A percentile compares a stretch with the other conserved stretches of the same genome.
Evolutionary conservation across 1,284 basidiomycete genomes (phyloP).

Genomic region (Butyriboletus appendiculatus): DNA sequence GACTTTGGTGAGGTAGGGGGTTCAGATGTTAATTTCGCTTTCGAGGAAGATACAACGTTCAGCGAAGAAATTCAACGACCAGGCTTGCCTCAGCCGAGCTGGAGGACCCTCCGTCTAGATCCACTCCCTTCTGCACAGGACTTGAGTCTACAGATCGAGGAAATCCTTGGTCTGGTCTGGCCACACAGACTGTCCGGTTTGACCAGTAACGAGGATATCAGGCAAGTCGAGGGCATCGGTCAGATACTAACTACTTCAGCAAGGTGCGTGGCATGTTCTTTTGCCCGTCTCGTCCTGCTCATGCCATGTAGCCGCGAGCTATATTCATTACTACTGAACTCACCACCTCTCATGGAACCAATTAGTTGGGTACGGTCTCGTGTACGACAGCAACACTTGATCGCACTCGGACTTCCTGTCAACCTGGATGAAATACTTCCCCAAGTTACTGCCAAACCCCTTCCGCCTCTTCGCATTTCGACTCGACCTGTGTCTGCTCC

Average conservation of each 20-base stretch:
- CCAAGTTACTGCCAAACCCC: constrained; percentile 63
- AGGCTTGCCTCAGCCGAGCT: constrained; percentile 47
- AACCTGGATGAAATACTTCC: constrained; percentile 92
- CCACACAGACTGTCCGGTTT: constrained; percentile 48
- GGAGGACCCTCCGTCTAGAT: constrained; percentile 66
- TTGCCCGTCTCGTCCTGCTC: constrained; percentile 27
- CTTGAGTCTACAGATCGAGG: constrained; percentile 62
- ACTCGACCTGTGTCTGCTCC: constrained; percentile 82
- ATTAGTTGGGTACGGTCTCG: constrained; percentile 91
- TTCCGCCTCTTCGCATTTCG: constrained; percentile 80
- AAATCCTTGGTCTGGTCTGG: constrained; percentile 70
- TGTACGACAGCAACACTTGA: constrained; percentile 85
- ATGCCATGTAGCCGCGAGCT: constrained; percentile 64
- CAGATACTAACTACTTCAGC: constrained; percentile 75
- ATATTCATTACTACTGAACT: constrained; percentile 67
- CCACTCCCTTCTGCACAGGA: constrained; percentile 60
- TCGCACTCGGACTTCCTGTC: constrained; percentile 87
- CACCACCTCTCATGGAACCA: constrained; percentile 68
- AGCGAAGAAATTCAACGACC: constrained; percentile 39
- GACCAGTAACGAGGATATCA: constrained; percentile 71
- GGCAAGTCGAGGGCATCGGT: constrained; percentile 76
- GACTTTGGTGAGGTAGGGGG: constrained; percentile 75
- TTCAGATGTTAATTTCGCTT: constrained; percentile 32
- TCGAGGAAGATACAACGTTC: constrained; percentile 47
- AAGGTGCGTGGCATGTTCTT: constrained; percentile 52